Evolutionary conservation across 192 early-diverging fungal genomes (phyloP).

Genomic region (Entrophospora sp.): DNA sequence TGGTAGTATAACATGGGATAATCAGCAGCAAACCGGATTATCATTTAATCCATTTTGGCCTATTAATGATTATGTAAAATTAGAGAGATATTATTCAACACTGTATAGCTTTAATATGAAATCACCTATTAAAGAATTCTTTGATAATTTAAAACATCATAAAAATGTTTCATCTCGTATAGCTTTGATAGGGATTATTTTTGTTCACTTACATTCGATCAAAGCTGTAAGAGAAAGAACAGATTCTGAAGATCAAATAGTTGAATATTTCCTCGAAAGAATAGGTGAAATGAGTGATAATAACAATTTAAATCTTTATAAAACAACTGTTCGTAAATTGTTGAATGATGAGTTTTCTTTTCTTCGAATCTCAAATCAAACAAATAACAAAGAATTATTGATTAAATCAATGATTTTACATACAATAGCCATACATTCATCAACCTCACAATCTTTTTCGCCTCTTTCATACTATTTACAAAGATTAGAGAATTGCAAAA

Average conservation of each 20-base stretch:
- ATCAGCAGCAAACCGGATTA: neutral
- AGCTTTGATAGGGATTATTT: neutral
- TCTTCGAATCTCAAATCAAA: neutral
- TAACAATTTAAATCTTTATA: neutral
- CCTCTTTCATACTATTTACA: neutral
- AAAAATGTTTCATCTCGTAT: neutral
- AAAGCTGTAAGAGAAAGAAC: neutral
- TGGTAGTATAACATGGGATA: neutral
- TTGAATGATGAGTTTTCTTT: neutral
- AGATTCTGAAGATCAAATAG: neutral
- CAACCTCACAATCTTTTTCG: neutral
- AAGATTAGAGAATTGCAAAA: neutral
- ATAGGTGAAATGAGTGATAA: neutral
- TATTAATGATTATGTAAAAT: neutral
- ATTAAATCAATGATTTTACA: slow-evolving; percentile 10
- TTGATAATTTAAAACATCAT: neutral
- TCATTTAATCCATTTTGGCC: slow-evolving; percentile 18
- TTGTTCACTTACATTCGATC: neutral
- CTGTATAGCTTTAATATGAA: neutral
- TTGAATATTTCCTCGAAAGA: neutral
- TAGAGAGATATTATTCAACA: neutral
- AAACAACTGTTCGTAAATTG: neutral
- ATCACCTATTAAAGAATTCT: neutral
- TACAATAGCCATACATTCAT: slow-evolving; percentile 1
- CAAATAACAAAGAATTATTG: neutral